Evolutionary conservation across 2,329 filamentous ascomycete species (phyloP).

Genomic region (Harringtonia lauricola): DNA sequence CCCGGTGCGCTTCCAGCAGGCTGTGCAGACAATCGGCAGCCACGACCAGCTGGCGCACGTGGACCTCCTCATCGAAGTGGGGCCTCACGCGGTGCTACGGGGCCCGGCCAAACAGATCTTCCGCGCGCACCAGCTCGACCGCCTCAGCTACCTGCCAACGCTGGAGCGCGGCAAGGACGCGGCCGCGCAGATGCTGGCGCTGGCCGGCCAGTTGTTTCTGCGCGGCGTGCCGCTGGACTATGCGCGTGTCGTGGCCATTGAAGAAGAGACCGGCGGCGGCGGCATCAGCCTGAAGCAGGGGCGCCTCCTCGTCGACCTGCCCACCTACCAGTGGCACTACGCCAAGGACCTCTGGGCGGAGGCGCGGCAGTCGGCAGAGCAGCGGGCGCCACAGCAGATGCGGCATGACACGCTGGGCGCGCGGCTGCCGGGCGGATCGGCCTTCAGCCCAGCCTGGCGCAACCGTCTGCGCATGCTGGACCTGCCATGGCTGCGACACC

Average conservation of each 20-base stretch:
- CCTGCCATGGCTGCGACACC: constrained; percentile 21
- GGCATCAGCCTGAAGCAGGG: too few relatives aligned
- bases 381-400: constrained; percentile 19
- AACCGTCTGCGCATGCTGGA: constrained; percentile 20
- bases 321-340: too few relatives aligned
- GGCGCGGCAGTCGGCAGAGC: too few relatives aligned
- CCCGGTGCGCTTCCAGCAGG: constrained; percentile 16
- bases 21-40: constrained; percentile 10
- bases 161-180: constrained; percentile 11
- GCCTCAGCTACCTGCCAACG: not conserved
- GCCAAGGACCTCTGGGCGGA: too few relatives aligned
- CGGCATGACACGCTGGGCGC: constrained; percentile 29
- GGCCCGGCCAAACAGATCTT: constrained; percentile 15
- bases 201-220: constrained; percentile 8
- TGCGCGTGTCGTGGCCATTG: constrained; percentile 7
- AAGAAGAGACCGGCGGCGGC: too few relatives aligned
- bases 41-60: constrained; percentile 7
- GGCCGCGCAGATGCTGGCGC: constrained; percentile 8
- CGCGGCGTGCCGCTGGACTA: constrained; percentile 5
- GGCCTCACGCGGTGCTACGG: constrained; percentile 16
- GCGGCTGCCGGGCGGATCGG: constrained; percentile 8
- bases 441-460: constrained; percentile 13
- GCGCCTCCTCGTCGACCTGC: too few relatives aligned
- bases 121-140: constrained; percentile 4
- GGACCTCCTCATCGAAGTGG: constrained; percentile 15